Base-by-base conservation (phyloP, 345 rosid genomes). In the Arabidopsis thaliana region DNA sequence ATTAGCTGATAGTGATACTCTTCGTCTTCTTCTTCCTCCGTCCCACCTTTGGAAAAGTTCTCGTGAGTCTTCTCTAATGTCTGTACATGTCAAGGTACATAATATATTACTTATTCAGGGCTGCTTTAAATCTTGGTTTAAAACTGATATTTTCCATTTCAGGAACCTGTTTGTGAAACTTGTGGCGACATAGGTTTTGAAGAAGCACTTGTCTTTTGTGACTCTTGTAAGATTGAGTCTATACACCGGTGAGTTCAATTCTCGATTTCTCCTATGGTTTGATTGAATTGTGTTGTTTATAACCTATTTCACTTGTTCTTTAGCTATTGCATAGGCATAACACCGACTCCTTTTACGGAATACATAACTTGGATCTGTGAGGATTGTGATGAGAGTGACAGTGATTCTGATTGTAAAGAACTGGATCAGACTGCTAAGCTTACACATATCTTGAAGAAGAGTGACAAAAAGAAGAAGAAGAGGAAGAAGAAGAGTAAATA, bases 361-460 rank as follows among this genome's bases (percentile, higher is more conserved):
- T 42, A 63, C 66, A 82, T 87, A 37, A 65, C 63, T 44, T 93
- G 96, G 96, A 80, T 73, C 12, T 92, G 97, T 25, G 83, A 55
- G 61, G 87, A 80, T 72, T 90, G 96, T 79, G 81, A 62, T 44
- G 65, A 3, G 12, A 67, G 66, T 53, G 74, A 72, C 24, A 9
- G 13, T 45, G 60, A 24, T 10, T 66, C 51, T 72, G 67, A 65
- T 32, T 5, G 8, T 7, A 2, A 4, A 32, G 58, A 65, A 50
- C 53, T 66, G 33, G 50, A 41, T 53, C 42, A 44, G 5, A 37
- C 65, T 55, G 23, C 24, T 25, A 23, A 16, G 20, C 20, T 16
- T 16, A 16, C 20, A 16, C 20, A 16, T 16, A 16, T 16, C 20
- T 16, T 16, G 20, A 16, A 16, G 20, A 58, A 20, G 32, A 49